Conservation (phyloP, 768 basidiomycete genomes). For the Coprinopsis marcescibilis region DNA sequence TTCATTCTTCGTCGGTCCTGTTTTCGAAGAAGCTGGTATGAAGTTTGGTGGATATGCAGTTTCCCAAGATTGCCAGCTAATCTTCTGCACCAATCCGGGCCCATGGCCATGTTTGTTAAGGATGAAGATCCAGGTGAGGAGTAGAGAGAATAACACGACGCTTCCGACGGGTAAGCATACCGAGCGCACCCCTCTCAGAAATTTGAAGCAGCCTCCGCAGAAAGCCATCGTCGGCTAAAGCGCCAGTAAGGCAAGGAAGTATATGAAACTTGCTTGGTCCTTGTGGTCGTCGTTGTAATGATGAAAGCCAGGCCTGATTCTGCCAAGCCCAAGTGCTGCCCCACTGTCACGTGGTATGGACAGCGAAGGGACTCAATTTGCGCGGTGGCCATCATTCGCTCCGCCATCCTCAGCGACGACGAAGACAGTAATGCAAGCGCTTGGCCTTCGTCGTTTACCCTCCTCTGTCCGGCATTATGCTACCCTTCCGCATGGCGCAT, state of each 20-base stretch:
- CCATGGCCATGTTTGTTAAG: conserved; percentile 76
- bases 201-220: conserved; percentile 30
- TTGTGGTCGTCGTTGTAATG: conserved; percentile 1
- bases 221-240: conserved; percentile 29
- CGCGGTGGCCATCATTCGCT: conserved; percentile 6
- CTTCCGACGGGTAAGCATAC: conserved; percentile 55
- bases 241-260: conserved; percentile 17
- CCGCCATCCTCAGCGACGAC: conserved; percentile 2
- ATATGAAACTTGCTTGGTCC: conserved; percentile 10
- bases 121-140: conserved; percentile 73
- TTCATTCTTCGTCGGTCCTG: conserved; percentile 11
- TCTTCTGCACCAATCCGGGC: conserved; percentile 60
- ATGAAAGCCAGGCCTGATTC: too few relatives aligned
- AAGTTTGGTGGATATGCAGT: conserved; percentile 34
- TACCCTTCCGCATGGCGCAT: conserved; percentile 35
- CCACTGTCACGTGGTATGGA: too few relatives aligned
- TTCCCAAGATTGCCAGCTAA: conserved; percentile 93
- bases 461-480: conserved; percentile 30
- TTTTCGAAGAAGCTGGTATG: conserved; percentile 10
- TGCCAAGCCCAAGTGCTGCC: too few relatives aligned
- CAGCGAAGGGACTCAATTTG: too few relatives aligned
- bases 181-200: conserved; percentile 48
- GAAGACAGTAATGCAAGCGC: conserved; percentile 25
- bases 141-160: conserved; percentile 59
- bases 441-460: conserved; percentile 23